These are phyloP conservation scores for Debaryomyces coudertii DNA, from an alignment of 1,139 yeast genomes.

Conservation along the genomic window DNA sequence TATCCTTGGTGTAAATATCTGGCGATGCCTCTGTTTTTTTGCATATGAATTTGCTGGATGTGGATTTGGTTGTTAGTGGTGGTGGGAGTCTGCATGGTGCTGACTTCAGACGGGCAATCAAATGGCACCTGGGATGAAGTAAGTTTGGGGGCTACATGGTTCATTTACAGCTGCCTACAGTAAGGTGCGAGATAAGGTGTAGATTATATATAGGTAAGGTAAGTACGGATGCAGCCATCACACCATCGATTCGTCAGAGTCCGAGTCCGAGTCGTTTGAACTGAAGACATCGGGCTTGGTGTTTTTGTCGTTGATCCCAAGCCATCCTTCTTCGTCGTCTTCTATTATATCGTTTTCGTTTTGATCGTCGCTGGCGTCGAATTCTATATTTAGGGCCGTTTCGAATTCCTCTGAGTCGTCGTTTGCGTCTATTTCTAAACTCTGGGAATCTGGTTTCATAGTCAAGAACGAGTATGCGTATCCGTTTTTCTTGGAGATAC, in stretches of 20 bases:
- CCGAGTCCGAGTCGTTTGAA: conserved; percentile 14
- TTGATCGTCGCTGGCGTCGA: conserved; percentile 15
- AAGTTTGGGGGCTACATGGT: too few relatives aligned
- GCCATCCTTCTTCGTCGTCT: conserved; percentile 17
- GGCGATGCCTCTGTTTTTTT: too few relatives aligned
- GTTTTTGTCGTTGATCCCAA: conserved; percentile 15
- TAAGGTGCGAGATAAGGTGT: neutral
- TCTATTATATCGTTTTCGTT: conserved; percentile 20
- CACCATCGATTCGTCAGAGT: conserved; percentile 16
- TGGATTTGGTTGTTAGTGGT: too few relatives aligned
- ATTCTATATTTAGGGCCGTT: conserved; percentile 20
- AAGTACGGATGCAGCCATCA: conserved; percentile 1
- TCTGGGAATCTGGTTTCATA: conserved; percentile 25
- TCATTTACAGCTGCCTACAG: too few relatives aligned
- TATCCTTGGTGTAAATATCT: too few relatives aligned
- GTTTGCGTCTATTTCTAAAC: neutral
- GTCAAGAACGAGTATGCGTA: conserved; percentile 51
- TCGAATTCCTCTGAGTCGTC: conserved; percentile 11
- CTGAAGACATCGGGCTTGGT: conserved; percentile 18
- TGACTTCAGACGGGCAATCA: too few relatives aligned
- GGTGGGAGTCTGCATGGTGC: too few relatives aligned
- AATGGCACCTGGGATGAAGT: too few relatives aligned
- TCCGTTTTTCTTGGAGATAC: conserved; percentile 56
- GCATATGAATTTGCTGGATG: too few relatives aligned
- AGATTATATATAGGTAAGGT: neutral